phyloP scores from a whole-genome alignment of 306 rosid genomes.

The Vigna reflexopilosa region DNA sequence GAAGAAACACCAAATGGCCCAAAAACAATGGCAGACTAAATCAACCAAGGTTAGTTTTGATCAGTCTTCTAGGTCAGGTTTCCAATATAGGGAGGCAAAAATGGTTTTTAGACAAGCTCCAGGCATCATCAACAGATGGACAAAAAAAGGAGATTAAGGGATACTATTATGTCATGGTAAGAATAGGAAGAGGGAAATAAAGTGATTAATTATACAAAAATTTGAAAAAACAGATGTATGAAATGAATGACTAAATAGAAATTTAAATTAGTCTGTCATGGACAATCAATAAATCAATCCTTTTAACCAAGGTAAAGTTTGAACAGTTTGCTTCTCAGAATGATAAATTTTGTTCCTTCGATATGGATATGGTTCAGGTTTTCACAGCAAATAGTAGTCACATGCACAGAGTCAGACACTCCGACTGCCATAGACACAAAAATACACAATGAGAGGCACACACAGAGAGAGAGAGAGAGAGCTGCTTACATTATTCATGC shows the following conservation, averaged over 20 bases:
- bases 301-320: conserved; percentile 18
- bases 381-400: background rate
- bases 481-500: conserved; percentile 84
- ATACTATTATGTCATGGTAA: background rate
- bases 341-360: conserved; percentile 6
- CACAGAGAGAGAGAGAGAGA: background rate
- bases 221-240: background rate
- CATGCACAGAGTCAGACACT: background rate
- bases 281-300: conserved; percentile 22
- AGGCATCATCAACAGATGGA: background rate
- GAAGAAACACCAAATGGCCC: conserved; percentile 6
- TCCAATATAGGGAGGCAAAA: conserved; percentile 1
- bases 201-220: background rate
- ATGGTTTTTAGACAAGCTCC: background rate
- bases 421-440: background rate
- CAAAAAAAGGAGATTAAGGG: background rate
- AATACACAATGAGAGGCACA: background rate
- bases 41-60: conserved; percentile 5
- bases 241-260: background rate
- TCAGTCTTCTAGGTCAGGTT: conserved; percentile 16
- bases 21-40: background rate
- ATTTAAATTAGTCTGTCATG: background rate
- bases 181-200: background rate
- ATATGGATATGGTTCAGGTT: conserved; percentile 7
- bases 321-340: background rate